Base-by-base conservation (phyloP, 1,139 yeast species). In the Hyphopichia wangnamkhiaoensis region DNA sequence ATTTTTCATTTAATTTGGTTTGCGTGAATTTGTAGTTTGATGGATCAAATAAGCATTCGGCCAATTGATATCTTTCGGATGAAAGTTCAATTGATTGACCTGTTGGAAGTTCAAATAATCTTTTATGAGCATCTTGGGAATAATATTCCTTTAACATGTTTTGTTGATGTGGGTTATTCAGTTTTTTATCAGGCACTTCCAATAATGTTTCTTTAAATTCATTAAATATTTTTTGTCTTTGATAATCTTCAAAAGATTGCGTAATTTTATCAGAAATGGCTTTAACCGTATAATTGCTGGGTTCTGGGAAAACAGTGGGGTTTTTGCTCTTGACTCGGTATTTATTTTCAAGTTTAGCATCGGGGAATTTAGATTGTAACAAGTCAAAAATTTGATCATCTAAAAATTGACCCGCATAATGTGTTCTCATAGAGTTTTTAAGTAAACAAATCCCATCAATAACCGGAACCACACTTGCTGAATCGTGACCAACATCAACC, bases 401-500 rank as follows among this genome's bases (percentile, higher is more conserved):
- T 40, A 84, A 53, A 48, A 71, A 84, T 34, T 61, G 66, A 12
- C 94, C 94, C 1, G 83, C 80, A 50, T 82, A 82, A 49, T 74
- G 79, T 2, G 88, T 84, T 47, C 83, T 77, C 65, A 79, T 72
- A 4, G 87, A 79, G 47, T 84, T 86, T 58, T 78, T 85, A 49
- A 84, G 73, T 43, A 93, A 70, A 33, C 94, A 87, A 57, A 93
- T 78, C 3, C 98, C 98, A 63, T 93, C 99, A 38, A 91, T 79
- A 2, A 93, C 94, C 0, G 99, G 98, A 1, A 96, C 86, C 2
- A 86, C 95, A 39, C 93, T 81, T 13, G 83, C 74, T 2, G 85
- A 69, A 50, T 86, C 91, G 54, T 90, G 95, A 2, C 99, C 98
- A 32, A 91, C 67, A 61, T 94, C 98, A 31, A 94, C 95, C 25